Percentiles rank a stretch among this genome's conserved stretches.
phyloP scores from a whole-genome alignment of 257 asterid species.

The Knoxia roxburghii region DNA sequence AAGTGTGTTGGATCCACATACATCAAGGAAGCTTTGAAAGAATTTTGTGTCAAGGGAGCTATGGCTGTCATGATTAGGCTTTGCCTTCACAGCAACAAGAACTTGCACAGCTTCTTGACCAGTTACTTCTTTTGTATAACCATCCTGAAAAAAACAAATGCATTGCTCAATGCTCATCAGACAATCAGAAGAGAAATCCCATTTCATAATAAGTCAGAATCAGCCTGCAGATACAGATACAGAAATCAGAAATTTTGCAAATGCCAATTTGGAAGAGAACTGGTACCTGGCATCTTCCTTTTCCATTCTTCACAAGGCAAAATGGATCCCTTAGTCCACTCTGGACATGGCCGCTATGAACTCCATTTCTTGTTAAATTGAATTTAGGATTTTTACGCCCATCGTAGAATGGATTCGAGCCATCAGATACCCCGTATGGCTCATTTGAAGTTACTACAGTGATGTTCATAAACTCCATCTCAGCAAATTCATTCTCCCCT shows the following conservation, averaged over 20 bases:
- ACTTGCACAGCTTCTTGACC: constrained; percentile 51
- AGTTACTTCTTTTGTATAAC: constrained; percentile 48
- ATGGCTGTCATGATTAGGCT: constrained; percentile 43
- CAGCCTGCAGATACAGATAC: neutral
- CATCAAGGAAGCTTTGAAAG: constrained; percentile 61
- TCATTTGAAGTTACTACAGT: constrained; percentile 70
- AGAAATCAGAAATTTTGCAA: neutral
- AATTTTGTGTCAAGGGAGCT: constrained; percentile 48
- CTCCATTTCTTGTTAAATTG: constrained; percentile 41
- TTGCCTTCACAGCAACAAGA: constrained; percentile 79
- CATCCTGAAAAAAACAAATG: constrained; percentile 60
- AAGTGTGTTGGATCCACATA: constrained; percentile 24
- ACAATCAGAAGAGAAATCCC: neutral
- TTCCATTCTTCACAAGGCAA: constrained; percentile 53
- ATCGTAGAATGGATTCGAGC: constrained; percentile 71
- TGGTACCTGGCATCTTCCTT: constrained; percentile 71
- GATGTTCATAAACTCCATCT: constrained; percentile 72
- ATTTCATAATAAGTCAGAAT: neutral
- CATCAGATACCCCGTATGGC: constrained; percentile 58
- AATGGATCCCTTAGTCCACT: constrained; percentile 65
- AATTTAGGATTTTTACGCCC: constrained; percentile 48
- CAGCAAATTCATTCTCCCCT: constrained; percentile 78
- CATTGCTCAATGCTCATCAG: constrained; percentile 2
- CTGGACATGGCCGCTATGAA: constrained; percentile 86
- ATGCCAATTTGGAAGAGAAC: neutral